phyloP scores from a whole-genome alignment of 352 stramenopile species.

The Globisporangium yorkense region DNA sequence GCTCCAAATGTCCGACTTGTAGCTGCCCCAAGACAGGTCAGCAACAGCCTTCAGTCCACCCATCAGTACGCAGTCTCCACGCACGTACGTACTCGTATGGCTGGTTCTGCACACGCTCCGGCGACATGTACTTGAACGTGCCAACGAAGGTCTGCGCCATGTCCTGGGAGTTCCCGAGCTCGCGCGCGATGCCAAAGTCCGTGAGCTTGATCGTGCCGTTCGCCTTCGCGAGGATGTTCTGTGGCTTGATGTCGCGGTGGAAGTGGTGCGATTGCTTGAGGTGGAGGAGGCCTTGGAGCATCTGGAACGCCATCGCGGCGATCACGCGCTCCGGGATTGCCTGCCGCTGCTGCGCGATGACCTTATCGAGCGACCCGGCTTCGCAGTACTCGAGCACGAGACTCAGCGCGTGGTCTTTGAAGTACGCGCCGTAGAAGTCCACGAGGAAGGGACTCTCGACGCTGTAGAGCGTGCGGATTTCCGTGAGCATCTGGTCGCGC shows the following conservation, averaged over 20 bases:
- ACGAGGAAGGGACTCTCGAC: constrained; percentile 63
- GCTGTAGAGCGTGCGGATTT: constrained; percentile 74
- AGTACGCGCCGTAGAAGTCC: constrained; percentile 65
- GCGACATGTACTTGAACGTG: constrained; percentile 92
- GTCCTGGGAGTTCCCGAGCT: constrained; percentile 57
- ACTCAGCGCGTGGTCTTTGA: constrained; percentile 63
- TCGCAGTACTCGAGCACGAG: constrained; percentile 66
- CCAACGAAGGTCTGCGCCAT: constrained; percentile 88
- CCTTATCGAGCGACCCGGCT: constrained; percentile 48
- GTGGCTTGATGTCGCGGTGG: constrained; percentile 92
- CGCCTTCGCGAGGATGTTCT: constrained; percentile 88
- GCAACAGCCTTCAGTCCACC: background rate
- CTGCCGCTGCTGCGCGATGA: constrained; percentile 17
- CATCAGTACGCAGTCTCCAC: background rate
- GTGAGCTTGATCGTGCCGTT: constrained; percentile 77
- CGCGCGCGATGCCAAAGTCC: constrained; percentile 67
- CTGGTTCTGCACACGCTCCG: constrained; percentile 86
- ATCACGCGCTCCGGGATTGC: constrained; percentile 42
- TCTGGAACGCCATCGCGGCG: constrained; percentile 52
- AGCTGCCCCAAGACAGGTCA: constrained; percentile 25
- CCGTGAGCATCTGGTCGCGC: constrained; percentile 66
- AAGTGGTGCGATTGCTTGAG: constrained; percentile 76
- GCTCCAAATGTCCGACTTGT: constrained; percentile 78
- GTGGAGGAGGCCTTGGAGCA: constrained; percentile 49
- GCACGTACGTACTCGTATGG: constrained; percentile 48